phyloP scores from a whole-genome alignment of 2,329 filamentous ascomycete genomes.

The Trichoderma semiorbis region DNA sequence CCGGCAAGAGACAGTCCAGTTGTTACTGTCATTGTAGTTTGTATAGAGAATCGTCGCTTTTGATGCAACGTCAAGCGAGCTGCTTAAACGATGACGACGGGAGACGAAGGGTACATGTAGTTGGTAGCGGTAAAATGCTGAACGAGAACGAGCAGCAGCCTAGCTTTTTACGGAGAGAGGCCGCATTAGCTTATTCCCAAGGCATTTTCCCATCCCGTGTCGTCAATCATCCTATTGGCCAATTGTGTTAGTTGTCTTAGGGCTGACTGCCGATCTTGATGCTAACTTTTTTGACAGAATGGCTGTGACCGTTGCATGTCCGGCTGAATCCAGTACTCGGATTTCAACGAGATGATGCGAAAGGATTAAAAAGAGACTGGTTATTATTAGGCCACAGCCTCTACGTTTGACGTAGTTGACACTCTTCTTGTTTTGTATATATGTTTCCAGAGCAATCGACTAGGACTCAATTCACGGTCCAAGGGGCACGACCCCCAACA shows the following conservation, averaged over 20 bases:
- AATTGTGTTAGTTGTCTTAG: background rate
- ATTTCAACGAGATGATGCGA: background rate
- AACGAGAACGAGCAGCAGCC: conserved; percentile 1
- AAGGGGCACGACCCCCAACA: rapidly evolving
- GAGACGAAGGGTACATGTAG: background rate
- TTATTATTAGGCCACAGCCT: background rate
- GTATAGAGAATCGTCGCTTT: background rate
- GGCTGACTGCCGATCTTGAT: background rate
- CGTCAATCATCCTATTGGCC: background rate
- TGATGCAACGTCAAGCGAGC: background rate
- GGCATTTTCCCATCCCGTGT: background rate
- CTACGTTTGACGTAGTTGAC: background rate
- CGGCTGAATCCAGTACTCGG: background rate
- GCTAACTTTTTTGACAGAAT: background rate
- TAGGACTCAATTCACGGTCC: background rate
- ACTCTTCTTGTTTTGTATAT: background rate
- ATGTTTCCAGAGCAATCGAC: background rate
- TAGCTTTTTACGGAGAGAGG: background rate
- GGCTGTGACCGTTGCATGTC: background rate
- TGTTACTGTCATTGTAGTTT: background rate
- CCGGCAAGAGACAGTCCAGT: background rate
- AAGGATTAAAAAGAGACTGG: background rate
- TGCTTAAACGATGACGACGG: background rate
- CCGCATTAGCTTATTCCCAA: background rate
- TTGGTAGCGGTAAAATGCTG: background rate